Percentiles rank a stretch among this genome's conserved stretches.
Conservation (phyloP, 2,329 filamentous ascomycete species). For the Torrubiellomyces zombiae region DNA sequence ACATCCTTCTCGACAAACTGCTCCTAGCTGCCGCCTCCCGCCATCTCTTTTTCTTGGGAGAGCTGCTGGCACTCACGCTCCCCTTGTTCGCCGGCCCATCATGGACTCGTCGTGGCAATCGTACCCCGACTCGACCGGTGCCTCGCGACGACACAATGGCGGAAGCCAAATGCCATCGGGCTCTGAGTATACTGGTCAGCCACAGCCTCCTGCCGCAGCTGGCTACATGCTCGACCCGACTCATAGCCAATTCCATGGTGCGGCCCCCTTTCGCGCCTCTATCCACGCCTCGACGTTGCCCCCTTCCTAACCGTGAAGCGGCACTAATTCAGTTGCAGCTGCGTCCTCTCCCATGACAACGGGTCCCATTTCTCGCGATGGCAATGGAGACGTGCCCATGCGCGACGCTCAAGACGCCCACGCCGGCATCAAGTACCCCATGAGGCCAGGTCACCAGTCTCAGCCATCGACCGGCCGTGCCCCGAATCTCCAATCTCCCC, state of each 20-base stretch:
- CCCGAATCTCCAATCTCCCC: constrained; percentile 54
- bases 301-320: too few species aligned
- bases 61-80: too few species aligned
- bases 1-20: neutral
- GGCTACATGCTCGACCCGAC: constrained; percentile 38
- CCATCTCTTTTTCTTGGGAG: too few species aligned
- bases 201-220: constrained; percentile 13
- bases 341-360: constrained; percentile 36
- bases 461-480: constrained; percentile 38
- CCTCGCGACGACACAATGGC: constrained; percentile 48
- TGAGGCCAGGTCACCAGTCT: constrained; percentile 63
- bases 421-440: constrained; percentile 70
- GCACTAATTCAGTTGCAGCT: constrained; percentile 35
- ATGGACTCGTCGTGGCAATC: constrained; percentile 47
- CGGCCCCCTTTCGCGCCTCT: constrained; percentile 14
- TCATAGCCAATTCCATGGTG: constrained; percentile 48
- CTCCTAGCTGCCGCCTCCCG: constrained; percentile 2
- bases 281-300: constrained; percentile 12
- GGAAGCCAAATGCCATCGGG: constrained; percentile 25
- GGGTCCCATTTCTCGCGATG: constrained; percentile 44
- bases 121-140: constrained; percentile 47
- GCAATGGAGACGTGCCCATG: constrained; percentile 68
- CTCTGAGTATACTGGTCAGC: constrained; percentile 27
- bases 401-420: constrained; percentile 73
- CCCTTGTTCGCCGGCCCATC: constrained; percentile 10